Evolutionary conservation across 768 basidiomycete genomes (phyloP).

Genomic region (Hebeloma cylindrosporum): DNA sequence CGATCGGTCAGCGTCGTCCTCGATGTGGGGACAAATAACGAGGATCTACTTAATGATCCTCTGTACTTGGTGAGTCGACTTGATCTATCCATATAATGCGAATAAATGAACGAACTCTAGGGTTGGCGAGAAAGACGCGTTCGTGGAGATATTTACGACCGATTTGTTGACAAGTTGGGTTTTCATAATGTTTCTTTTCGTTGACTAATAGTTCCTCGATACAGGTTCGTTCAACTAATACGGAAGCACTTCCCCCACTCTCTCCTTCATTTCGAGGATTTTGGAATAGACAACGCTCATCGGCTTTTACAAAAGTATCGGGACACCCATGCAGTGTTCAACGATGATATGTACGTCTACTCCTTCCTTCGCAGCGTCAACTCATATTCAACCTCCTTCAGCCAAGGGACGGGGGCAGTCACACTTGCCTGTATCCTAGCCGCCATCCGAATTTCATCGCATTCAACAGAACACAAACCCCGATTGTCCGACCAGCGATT

Average conservation of each 20-base stretch:
- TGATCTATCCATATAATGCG: too few relatives aligned
- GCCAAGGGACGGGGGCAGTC: conserved; percentile 77
- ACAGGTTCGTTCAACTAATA: conserved; percentile 73
- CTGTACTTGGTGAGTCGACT: conserved; percentile 71
- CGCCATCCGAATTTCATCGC: conserved; percentile 66
- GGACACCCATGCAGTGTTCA: conserved; percentile 69
- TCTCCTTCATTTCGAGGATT: conserved; percentile 85
- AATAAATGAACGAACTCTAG: conserved; percentile 40
- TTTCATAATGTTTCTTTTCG: background rate
- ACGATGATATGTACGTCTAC: conserved; percentile 72
- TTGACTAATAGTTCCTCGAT: background rate
- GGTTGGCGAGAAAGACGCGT: conserved; percentile 74
- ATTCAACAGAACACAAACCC: too few relatives aligned
- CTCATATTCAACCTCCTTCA: too few relatives aligned
- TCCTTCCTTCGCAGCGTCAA: background rate
- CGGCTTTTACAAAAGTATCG: conserved; percentile 64
- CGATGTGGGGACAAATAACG: conserved; percentile 80
- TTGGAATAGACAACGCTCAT: conserved; percentile 77
- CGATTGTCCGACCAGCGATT: conserved; percentile 72
- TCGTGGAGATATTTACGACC: conserved; percentile 71
- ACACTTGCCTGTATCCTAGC: conserved; percentile 69
- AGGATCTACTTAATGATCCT: conserved; percentile 56
- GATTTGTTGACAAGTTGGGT: conserved; percentile 70
- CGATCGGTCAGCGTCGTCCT: conserved; percentile 58
- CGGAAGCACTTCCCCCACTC: conserved; percentile 66